Evolutionary conservation across 768 basidiomycete species (phyloP).

Genomic region (Tulasnella sp.): DNA sequence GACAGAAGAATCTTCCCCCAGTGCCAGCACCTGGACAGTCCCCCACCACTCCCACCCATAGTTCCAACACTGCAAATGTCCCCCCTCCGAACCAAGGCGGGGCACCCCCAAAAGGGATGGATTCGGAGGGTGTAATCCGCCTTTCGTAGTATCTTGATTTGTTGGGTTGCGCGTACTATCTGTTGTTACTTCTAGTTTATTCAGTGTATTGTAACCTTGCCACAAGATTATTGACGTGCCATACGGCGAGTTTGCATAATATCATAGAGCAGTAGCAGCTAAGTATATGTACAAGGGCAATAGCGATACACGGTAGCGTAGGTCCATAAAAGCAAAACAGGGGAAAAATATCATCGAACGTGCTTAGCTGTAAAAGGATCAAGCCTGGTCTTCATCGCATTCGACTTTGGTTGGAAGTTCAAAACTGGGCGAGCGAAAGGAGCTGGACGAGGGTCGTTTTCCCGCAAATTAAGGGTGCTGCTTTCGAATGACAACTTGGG

Average conservation of each 20-base stretch:
- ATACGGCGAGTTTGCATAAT: neutral
- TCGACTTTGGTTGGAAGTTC: neutral
- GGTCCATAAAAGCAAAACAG: neutral
- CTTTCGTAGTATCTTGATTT: neutral
- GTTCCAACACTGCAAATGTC: neutral
- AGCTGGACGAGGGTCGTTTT: neutral
- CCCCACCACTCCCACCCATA: neutral
- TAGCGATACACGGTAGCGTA: neutral
- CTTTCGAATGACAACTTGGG: neutral
- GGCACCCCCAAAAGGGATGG: neutral
- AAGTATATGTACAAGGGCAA: neutral
- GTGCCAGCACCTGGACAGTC: neutral
- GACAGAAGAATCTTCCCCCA: slow-evolving; percentile 12
- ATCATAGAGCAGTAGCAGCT: neutral
- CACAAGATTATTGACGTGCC: neutral
- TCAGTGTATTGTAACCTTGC: neutral
- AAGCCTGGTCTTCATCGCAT: neutral
- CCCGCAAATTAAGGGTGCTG: neutral
- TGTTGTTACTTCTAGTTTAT: neutral
- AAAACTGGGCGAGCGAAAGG: neutral
- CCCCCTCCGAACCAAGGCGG: neutral
- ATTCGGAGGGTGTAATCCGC: neutral
- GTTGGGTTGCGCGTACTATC: neutral
- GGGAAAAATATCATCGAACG: neutral
- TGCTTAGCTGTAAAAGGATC: slow-evolving; percentile 7